These are phyloP conservation scores for Pouteria glomerata DNA, from an alignment of 148 eudicot genomes.

Conservation along the genomic window DNA sequence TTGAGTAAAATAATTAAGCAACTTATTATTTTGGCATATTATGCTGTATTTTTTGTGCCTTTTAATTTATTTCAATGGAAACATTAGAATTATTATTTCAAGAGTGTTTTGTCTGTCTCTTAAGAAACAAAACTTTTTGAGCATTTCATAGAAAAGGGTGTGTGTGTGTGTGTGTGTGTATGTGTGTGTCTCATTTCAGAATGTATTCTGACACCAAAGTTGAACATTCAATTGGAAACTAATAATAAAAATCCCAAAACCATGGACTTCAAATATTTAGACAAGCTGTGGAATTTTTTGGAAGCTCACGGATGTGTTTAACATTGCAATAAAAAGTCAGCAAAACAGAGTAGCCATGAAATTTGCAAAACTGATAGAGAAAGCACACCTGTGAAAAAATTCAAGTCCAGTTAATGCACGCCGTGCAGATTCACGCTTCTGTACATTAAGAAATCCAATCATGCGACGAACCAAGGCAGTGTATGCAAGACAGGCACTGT, in stretches of 20 bases:
- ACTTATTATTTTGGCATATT: too few species aligned
- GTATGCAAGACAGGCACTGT: constrained; percentile 90
- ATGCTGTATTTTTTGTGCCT: too few species aligned
- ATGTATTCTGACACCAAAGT: not conserved
- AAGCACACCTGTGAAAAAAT: constrained; percentile 80
- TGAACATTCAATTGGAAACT: not conserved
- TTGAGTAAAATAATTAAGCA: too few species aligned
- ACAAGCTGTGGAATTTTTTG: not conserved
- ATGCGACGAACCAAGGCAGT: constrained; percentile 96
- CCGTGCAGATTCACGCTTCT: constrained; percentile 79
- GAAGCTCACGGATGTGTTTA: not conserved
- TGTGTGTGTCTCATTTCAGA: not conserved
- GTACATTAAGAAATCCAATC: constrained; percentile 96
- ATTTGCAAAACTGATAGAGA: not conserved
- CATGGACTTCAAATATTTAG: not conserved
- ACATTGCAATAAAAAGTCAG: not conserved
- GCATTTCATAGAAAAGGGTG: too few species aligned
- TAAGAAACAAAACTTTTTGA: too few species aligned
- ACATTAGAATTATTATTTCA: too few species aligned
- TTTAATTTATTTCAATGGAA: too few species aligned
- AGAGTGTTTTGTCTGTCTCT: too few species aligned
- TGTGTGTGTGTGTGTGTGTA: too few species aligned
- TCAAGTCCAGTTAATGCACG: constrained; percentile 88
- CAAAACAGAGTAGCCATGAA: not conserved
- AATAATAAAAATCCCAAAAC: not conserved